These are phyloP conservation scores for Podospora appendiculata DNA, from an alignment of 495 filamentous ascomycete species.

Conservation along the genomic window DNA sequence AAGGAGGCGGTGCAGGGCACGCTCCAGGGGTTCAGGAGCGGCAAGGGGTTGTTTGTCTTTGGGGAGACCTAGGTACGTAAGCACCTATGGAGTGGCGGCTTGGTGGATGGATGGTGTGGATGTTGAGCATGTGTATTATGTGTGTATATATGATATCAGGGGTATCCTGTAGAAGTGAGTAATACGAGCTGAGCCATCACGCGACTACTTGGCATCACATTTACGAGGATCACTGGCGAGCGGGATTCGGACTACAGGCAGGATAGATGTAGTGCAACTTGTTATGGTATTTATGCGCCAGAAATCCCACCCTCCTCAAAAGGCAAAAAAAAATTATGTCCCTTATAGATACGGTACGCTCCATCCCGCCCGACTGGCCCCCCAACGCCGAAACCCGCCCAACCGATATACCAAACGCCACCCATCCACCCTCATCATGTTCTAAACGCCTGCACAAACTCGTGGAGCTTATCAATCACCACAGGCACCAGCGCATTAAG, in stretches of 20 bases:
- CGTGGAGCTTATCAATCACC: conserved; percentile 91
- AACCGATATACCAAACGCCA: background rate
- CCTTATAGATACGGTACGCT: background rate
- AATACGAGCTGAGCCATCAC: too few relatives aligned
- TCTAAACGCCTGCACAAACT: conserved; percentile 84
- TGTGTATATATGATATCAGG: background rate
- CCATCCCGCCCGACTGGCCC: background rate
- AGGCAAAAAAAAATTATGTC: background rate
- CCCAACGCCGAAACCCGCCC: background rate
- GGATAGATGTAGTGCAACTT: too few relatives aligned
- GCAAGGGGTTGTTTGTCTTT: conserved; percentile 88
- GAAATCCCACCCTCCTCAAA: background rate
- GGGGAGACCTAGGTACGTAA: conserved; percentile 28
- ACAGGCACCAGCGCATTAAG: conserved; percentile 82
- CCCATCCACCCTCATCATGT: conserved; percentile 34
- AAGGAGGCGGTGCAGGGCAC: conserved; percentile 71
- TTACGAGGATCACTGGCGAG: too few relatives aligned
- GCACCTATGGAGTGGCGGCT: background rate
- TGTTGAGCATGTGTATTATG: background rate
- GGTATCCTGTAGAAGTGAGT: too few relatives aligned
- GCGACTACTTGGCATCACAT: too few relatives aligned
- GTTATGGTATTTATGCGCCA: too few relatives aligned
- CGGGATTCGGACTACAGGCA: too few relatives aligned
- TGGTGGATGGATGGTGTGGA: background rate
- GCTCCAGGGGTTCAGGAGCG: conserved; percentile 68